Conservation (phyloP, 306 rosid genomes). For the Pterocarpus macrocarpus region DNA sequence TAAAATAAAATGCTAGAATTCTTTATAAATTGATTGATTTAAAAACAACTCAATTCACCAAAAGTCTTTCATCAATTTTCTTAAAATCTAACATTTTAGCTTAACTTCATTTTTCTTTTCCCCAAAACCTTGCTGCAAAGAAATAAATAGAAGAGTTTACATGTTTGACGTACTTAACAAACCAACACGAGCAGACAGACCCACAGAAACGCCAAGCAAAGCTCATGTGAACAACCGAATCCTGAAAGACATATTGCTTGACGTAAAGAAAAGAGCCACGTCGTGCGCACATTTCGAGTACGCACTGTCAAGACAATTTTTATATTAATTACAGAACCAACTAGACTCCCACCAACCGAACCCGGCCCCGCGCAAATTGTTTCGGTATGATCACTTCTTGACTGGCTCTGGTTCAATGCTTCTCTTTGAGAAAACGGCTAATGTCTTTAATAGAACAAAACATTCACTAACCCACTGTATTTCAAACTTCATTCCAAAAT, state of each 20-base stretch:
- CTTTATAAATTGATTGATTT: neutral
- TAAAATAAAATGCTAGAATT: too few relatives aligned
- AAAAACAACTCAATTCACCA: neutral
- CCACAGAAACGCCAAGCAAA: neutral
- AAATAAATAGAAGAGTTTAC: neutral
- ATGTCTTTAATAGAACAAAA: neutral
- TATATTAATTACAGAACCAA: neutral
- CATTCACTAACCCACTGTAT: neutral
- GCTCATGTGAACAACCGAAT: conserved; percentile 1
- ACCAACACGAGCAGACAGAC: neutral
- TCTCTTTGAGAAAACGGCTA: neutral
- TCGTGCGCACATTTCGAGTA: conserved; percentile 21
- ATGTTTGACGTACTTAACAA: neutral
- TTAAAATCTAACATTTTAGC: neutral
- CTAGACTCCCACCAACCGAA: neutral
- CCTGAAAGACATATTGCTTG: neutral
- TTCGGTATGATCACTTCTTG: neutral
- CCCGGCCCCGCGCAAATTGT: neutral
- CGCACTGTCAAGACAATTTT: neutral
- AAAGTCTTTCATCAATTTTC: neutral
- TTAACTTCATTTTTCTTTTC: neutral
- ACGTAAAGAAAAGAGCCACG: conserved; percentile 14
- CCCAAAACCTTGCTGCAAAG: neutral
- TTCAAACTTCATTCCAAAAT: conserved; percentile 7
- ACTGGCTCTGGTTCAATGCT: neutral